Percentiles rank a stretch among this genome's conserved stretches.
Conservation (phyloP, 495 filamentous ascomycete genomes). For the Tuber calosporum region DNA sequence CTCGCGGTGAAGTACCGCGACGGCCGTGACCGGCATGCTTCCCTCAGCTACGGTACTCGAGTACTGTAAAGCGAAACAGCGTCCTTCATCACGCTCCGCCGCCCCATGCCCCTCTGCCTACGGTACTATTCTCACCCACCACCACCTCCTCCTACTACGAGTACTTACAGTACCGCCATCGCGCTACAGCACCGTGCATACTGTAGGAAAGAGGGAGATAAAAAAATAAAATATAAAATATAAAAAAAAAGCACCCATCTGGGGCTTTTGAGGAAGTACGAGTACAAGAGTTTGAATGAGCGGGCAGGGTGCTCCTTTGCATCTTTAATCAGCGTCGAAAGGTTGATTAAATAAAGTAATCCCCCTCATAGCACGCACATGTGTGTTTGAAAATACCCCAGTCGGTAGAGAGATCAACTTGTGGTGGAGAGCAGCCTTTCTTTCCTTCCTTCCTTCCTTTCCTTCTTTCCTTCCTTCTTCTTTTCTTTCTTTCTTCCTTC, state of each 20-base stretch:
- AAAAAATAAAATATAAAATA: background rate
- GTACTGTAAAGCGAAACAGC: constrained; percentile 27
- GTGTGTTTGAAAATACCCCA: constrained; percentile 32
- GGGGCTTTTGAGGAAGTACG: constrained; percentile 20
- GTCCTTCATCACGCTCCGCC: constrained; percentile 21
- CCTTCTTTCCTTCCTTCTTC: constrained; percentile 24
- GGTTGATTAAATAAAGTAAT: constrained; percentile 39
- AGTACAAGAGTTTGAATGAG: constrained; percentile 25
- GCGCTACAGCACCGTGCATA: constrained; percentile 4
- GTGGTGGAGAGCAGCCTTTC: constrained; percentile 25
- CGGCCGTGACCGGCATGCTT: constrained; percentile 26
- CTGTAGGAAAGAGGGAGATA: background rate
- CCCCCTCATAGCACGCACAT: constrained; percentile 32
- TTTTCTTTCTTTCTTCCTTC: background rate
- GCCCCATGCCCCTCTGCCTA: constrained; percentile 10
- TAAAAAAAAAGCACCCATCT: constrained; percentile 24
- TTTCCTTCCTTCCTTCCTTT: constrained; percentile 21
- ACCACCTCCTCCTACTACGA: no score
- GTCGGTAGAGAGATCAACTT: constrained; percentile 22
- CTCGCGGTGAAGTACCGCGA: constrained; percentile 28
- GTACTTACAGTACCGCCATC: constrained; percentile 10
- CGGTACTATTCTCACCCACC: constrained; percentile 11
- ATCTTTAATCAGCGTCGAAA: constrained; percentile 22
- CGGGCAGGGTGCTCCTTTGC: constrained; percentile 22
- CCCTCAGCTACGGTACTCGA: constrained; percentile 30